Evolutionary conservation across 768 basidiomycete genomes (phyloP).

Genomic region (Boletus speciosus): DNA sequence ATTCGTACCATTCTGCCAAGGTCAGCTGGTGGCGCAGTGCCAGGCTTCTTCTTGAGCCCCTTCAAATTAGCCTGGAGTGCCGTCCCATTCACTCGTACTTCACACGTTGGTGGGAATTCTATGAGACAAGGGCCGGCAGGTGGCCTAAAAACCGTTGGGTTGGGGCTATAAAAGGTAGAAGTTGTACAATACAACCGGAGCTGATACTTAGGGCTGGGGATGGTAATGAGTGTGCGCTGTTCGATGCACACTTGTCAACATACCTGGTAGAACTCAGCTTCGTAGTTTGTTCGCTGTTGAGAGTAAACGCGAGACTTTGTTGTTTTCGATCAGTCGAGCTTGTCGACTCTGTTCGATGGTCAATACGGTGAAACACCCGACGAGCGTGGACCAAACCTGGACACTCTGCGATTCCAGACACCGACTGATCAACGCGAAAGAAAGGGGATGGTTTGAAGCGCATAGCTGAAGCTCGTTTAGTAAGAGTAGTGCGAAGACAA

Average conservation of each 20-base stretch:
- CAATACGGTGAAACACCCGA: not conserved
- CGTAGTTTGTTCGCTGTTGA: slow-evolving; percentile 58
- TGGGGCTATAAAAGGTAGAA: slow-evolving; percentile 62
- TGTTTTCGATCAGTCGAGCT: slow-evolving; percentile 75
- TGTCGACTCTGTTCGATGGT: slow-evolving; percentile 56
- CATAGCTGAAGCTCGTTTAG: slow-evolving; percentile 44
- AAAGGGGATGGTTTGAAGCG: slow-evolving; percentile 83
- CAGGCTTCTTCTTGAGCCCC: slow-evolving; percentile 93
- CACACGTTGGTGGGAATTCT: slow-evolving; percentile 89
- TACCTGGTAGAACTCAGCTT: slow-evolving; percentile 61
- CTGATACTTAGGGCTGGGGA: slow-evolving; percentile 63
- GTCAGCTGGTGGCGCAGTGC: slow-evolving; percentile 89
- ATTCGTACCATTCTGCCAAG: slow-evolving; percentile 41
- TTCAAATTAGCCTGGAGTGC: slow-evolving; percentile 74
- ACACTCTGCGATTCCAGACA: slow-evolving; percentile 68
- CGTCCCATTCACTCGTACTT: slow-evolving; percentile 79
- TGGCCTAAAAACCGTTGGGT: slow-evolving; percentile 49
- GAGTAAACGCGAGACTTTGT: slow-evolving; percentile 56
- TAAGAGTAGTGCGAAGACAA: not conserved
- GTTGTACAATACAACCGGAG: slow-evolving; percentile 88
- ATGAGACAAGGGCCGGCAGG: slow-evolving; percentile 61
- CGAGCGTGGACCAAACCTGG: slow-evolving; percentile 52
- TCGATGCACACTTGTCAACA: slow-evolving; percentile 17
- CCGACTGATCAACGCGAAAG: slow-evolving; percentile 60
- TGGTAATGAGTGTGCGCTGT: slow-evolving; percentile 7